Base-by-base conservation (phyloP, 169 alveolate species). In the Cryptosporidium meleagridis region DNA sequence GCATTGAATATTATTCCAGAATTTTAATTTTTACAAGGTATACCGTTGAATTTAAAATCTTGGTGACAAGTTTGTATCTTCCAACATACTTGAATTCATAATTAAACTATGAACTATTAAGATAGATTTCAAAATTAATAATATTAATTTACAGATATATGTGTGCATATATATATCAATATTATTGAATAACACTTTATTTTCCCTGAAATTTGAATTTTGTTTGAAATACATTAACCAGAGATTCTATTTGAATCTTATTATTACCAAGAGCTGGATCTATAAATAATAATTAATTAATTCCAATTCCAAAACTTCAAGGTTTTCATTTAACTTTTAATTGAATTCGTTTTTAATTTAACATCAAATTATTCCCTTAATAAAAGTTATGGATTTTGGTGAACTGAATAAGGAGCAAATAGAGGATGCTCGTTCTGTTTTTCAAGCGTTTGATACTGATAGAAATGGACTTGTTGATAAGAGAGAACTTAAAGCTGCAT, bases 371-470 rank as follows among this genome's bases (percentile, higher is more conserved):
- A 6, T 59, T 26, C 6, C 9, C 48, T 41, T 41, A 9, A 7
- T 14, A 5, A 5, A 48, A 48, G 21, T 48, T 48, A 69, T 69
- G 84, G 44, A 48, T 26, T 71, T 51, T 0, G 86, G 69, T n/a
- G 97, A 94, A 86, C 92, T 95, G 53, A 95, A 94, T 41, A 96
- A 94, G 86, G 97, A 95, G 70, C 95, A 95, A 87, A 92, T 85
- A 39, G 92, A 94, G 85, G 97, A 95, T 73, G 95, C 95, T 51
- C 92, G 93, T 70, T 96, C 94, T 85, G 97, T 96, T 68, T 95
- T 95, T 92, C 97, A 95, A 65, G 91, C 94, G 29, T 95, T 95
- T 86, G 98, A 95, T 80, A 95, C 96, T 52, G 97, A 95, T 67
- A 94, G 96, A 16, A 91, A 95, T 69, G 94, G 94, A 14, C 69